Evolutionary conservation across 768 basidiomycete genomes (phyloP).

Genomic region (Suillus sp.): DNA sequence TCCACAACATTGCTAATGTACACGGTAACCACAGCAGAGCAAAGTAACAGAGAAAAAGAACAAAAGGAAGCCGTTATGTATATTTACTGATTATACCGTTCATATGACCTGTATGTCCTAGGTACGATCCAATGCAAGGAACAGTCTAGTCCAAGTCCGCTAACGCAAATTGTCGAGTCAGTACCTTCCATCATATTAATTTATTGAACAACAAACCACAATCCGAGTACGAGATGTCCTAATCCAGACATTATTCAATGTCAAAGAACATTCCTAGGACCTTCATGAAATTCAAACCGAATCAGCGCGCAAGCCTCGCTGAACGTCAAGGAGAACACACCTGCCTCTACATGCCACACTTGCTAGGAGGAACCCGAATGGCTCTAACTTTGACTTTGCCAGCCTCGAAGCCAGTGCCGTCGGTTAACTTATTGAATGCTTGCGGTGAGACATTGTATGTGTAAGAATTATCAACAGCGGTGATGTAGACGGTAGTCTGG

Average conservation of each 20-base stretch:
- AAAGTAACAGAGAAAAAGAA: background rate
- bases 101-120: background rate
- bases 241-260: background rate
- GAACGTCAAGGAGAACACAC: background rate
- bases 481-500: conserved; percentile 8
- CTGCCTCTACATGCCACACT: conserved; percentile 11
- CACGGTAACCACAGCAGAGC: background rate
- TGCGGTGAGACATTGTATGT: conserved; percentile 10
- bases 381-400: conserved; percentile 12
- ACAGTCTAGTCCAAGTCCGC: background rate
- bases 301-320: background rate
- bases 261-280: background rate
- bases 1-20: background rate
- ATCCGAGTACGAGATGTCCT: background rate
- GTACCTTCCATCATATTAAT: background rate
- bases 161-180: background rate
- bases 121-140: background rate
- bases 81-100: background rate
- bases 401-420: background rate
- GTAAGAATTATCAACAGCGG: conserved; percentile 11
- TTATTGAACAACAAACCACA: background rate
- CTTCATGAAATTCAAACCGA: background rate
- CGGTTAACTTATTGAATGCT: conserved; percentile 2
- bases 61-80: background rate
- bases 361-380: background rate